Base-by-base conservation (phyloP, 192 early-diverging fungal species). In the Dispira parvispora region DNA sequence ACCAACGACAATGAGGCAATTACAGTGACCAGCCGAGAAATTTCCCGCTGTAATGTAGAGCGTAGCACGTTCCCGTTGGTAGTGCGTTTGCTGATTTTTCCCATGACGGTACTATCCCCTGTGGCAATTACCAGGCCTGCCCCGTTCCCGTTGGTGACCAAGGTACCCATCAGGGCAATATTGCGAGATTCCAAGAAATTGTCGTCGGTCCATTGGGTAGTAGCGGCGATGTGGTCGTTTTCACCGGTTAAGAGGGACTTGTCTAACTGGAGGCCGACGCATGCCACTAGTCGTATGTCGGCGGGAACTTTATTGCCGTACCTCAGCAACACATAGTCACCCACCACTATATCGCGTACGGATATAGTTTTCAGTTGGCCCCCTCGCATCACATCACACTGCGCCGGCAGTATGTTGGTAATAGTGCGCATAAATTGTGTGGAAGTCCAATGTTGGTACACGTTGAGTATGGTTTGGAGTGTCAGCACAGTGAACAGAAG, bases 101-200 rank as follows among this genome's bases (percentile, higher is more conserved):
- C 89, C 71, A 92, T 79, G 55, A 92, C 69, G 1, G 88, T 87
- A 11, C 77, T 68, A 63, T 88, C 86, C n/a, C 88, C 91, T 20
- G 80, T 92, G 21, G 78, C 66, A 13, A 91, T 75, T 0, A 96
- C 89, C 11, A 92, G 69, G 60, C 84, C 90, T 3, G 71, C 75
- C 61, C 78, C 85, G 18, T 69, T 69, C 45, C 92, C 92, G 64
- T 88, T 78, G 5, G 83, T 79, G 20, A 89, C 79, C 54, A 80
- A 73, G 16, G 78, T 81, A 45, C 77, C 81, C 77, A 83, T 81
- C 68, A 96, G 80, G 28, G 84, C 89, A 65, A 96, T 75, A 64
- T 96, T 93, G 63, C 83, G 81, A 16, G 83, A 82, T 72, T 91
- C 91, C 38, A 91, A 66, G 54, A 82, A 79, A 62, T 84, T 88